phyloP scores from a whole-genome alignment of 1,284 basidiomycete species.

The Heterobasidion parviporum region DNA sequence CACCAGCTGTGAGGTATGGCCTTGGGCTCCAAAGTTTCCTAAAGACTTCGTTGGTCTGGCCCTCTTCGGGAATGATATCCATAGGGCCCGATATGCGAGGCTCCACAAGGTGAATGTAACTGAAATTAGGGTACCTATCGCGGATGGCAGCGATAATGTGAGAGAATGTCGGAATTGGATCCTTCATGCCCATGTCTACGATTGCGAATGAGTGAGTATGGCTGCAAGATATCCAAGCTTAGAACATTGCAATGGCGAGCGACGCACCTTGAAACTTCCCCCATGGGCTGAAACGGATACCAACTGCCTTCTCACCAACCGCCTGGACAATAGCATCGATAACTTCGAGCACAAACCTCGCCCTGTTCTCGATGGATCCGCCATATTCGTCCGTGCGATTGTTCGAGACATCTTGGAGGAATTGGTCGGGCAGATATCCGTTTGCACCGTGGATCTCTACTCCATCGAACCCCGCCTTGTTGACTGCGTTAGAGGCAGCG shows the following conservation, averaged over 20 bases:
- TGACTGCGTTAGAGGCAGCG: constrained; percentile 33
- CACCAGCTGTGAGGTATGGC: constrained; percentile 28
- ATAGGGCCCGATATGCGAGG: constrained; percentile 15
- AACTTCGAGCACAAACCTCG: constrained; percentile 39
- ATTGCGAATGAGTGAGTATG: too few species aligned
- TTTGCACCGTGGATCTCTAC: constrained; percentile 31
- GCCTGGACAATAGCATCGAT: constrained; percentile 29
- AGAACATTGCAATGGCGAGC: not conserved
- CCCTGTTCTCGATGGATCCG: constrained; percentile 25
- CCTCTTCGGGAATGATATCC: constrained; percentile 2
- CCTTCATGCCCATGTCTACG: constrained; percentile 34
- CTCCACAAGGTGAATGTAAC: constrained; percentile 41
- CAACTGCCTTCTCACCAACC: constrained; percentile 31
- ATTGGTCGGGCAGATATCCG: constrained; percentile 18
- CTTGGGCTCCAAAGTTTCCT: constrained; percentile 23
- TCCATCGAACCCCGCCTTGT: constrained; percentile 38
- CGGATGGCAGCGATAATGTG: constrained; percentile 28
- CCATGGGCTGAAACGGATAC: constrained; percentile 50
- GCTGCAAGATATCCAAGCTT: not conserved
- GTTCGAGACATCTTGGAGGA: constrained; percentile 22
- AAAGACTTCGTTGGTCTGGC: constrained; percentile 22
- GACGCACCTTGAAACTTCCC: constrained; percentile 24
- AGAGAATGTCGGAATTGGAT: constrained; percentile 37
- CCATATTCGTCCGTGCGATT: constrained; percentile 36
- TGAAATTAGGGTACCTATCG: constrained; percentile 35